Conservation (phyloP, 495 filamentous ascomycete genomes). For the Trichocladium uniseriatum region DNA sequence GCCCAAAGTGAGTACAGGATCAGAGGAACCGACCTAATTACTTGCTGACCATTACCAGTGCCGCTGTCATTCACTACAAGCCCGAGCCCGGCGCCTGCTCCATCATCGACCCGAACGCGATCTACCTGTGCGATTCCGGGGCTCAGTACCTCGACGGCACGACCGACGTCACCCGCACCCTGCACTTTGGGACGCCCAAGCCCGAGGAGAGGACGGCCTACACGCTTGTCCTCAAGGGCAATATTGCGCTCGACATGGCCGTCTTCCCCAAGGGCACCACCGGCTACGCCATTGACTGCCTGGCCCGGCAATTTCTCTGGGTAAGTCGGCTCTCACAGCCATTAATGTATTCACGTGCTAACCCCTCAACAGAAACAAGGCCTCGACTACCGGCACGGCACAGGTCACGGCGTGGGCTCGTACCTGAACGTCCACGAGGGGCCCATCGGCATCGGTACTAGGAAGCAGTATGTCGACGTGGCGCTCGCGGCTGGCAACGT, state of each 20-base stretch:
- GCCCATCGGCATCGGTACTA: slow-evolving; percentile 89
- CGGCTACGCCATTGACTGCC: slow-evolving; percentile 80
- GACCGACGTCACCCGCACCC: slow-evolving; percentile 88
- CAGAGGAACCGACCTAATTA: no score
- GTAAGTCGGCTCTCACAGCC: slow-evolving; percentile 25
- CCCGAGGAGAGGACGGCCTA: slow-evolving; percentile 84
- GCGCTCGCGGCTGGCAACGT: slow-evolving; percentile 86
- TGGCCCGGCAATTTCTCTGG: slow-evolving; percentile 92
- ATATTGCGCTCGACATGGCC: slow-evolving; percentile 78
- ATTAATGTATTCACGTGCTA: background rate
- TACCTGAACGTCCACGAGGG: slow-evolving; percentile 95
- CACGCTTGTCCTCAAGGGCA: slow-evolving; percentile 92
- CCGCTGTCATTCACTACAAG: slow-evolving; percentile 95
- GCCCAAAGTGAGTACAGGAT: slow-evolving; percentile 53
- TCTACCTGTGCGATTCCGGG: slow-evolving; percentile 96
- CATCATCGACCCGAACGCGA: slow-evolving; percentile 71
- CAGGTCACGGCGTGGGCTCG: slow-evolving; percentile 92
- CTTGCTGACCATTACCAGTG: slow-evolving; percentile 30
- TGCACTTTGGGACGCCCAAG: slow-evolving; percentile 84
- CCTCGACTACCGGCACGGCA: slow-evolving; percentile 92
- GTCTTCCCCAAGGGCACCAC: slow-evolving; percentile 93
- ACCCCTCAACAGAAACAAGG: slow-evolving; percentile 51
- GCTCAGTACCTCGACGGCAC: slow-evolving; percentile 94
- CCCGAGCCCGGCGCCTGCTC: slow-evolving; percentile 77
- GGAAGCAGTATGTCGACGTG: slow-evolving; percentile 86